Evolutionary conservation across 2,329 filamentous ascomycete genomes (phyloP), one percentile per base, ranked within the genome.

Genomic region (Ophiostoma pallidulum): DNA sequence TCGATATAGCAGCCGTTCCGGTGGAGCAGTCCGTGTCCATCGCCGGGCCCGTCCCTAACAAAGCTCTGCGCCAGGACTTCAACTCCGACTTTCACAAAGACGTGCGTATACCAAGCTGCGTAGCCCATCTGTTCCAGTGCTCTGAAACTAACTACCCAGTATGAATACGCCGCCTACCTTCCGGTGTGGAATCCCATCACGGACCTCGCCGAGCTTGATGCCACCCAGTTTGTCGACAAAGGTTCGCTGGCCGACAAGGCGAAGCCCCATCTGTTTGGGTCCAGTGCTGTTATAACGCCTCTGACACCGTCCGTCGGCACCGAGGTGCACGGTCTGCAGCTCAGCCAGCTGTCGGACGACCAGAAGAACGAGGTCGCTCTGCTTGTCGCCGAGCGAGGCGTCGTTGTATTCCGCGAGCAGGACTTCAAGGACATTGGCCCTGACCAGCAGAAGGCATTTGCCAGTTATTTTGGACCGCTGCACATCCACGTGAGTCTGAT

Each of bases 321-420:
- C 6, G 67, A 70, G 51, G 64, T 69, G 36, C 57, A 62, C 5
- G 65, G 65, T 0, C 54, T 69, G 22, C 66, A 69, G 49, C 55
- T 69, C 2, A 65, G 62, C 14, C 55, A 64, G 35, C 59, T 69
- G 32, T 64, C 57, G 8, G 60, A 66, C 50, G 54, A 56, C 32
- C 65, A 68, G 45, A 67, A 62, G 47, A 65, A 70, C 51, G 66
- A 70, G 51, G 56, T 70, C 9, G 67, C 65, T 0, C 57, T 68
- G 1, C 55, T 69, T n/a, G 62, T 68, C 42, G 66, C 66, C 1
- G 63, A 68, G 56, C 60, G 64, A 29, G 62, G 62, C 5, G 64
- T 68, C 2, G 64, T 69, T 5, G 60, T 67, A 22, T 66, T 63
- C 49, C 56, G 60, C 9, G 57, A 59, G 47, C 59, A 63, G 32